Percentiles rank a stretch among this genome's conserved stretches.
Evolutionary conservation across 805 yeast species (phyloP).

Genomic region (Sungouiella blattae): DNA sequence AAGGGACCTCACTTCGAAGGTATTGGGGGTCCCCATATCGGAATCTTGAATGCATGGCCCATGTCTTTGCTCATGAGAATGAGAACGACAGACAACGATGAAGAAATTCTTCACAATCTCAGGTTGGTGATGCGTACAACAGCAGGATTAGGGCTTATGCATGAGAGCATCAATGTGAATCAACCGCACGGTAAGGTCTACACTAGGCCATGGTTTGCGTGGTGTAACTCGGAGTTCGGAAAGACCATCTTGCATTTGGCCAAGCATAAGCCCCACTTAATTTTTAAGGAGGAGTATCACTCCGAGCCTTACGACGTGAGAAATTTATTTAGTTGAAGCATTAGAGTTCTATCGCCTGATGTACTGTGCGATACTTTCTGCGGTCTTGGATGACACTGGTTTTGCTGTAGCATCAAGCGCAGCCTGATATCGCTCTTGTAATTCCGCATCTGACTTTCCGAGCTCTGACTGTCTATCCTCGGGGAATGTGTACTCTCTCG

Average conservation of each 20-base stretch:
- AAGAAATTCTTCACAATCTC: constrained; percentile 55
- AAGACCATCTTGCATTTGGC: constrained; percentile 80
- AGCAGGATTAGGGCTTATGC: constrained; percentile 75
- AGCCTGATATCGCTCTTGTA: constrained; percentile 68
- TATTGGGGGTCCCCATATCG: constrained; percentile 90
- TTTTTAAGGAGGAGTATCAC: constrained; percentile 47
- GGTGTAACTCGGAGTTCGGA: constrained; percentile 92
- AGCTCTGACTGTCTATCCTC: constrained; percentile 64
- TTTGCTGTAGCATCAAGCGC: constrained; percentile 67
- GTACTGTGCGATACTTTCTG: constrained; percentile 69
- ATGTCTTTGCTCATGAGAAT: constrained; percentile 76
- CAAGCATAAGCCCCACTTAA: constrained; percentile 64
- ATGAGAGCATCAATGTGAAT: constrained; percentile 73
- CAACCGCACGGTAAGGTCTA: constrained; percentile 43
- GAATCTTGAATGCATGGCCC: constrained; percentile 83
- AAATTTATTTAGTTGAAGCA: constrained; percentile 8
- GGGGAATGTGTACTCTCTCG: constrained; percentile 69
- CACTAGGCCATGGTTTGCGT: constrained; percentile 89
- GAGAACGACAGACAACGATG: constrained; percentile 69
- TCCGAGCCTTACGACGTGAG: constrained; percentile 29
- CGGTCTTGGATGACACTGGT: constrained; percentile 60
- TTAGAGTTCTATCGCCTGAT: constrained; percentile 28
- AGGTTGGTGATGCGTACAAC: constrained; percentile 56
- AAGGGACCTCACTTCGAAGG: constrained; percentile 65
- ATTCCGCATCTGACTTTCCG: constrained; percentile 42